Percentiles rank a stretch among this genome's conserved stretches.
These are phyloP conservation scores for Mucor mucedo DNA, from an alignment of 371 early-diverging fungal genomes.

Conservation along the genomic window DNA sequence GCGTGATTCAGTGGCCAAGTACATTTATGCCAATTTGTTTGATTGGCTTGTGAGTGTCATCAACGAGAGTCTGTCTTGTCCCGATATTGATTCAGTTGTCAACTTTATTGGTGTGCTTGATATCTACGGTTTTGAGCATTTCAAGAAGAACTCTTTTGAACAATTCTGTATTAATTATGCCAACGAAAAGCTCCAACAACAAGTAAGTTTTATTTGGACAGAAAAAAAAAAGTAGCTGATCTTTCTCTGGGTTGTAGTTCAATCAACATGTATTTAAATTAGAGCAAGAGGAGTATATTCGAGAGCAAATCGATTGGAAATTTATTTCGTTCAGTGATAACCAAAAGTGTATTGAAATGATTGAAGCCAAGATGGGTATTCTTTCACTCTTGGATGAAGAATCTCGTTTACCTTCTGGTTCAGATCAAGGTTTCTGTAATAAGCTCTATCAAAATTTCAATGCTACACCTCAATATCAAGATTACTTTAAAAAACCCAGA, in stretches of 20 bases:
- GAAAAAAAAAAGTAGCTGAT: neutral
- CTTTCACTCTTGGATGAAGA: conserved; percentile 96
- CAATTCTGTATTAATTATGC: conserved; percentile 99
- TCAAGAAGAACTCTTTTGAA: conserved; percentile 98
- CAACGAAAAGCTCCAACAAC: conserved; percentile 98
- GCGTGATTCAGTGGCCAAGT: conserved; percentile 93
- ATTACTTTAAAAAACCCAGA: conserved; percentile 91
- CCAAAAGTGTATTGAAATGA: conserved; percentile 98
- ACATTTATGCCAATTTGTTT: conserved; percentile 90
- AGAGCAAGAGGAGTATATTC: conserved; percentile 95
- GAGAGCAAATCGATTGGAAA: conserved; percentile 91
- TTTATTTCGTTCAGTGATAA: conserved; percentile 98
- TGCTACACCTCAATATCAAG: conserved; percentile 43
- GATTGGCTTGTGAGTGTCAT: conserved; percentile 90
- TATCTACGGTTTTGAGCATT: conserved; percentile 98
- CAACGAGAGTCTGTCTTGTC: conserved; percentile 76
- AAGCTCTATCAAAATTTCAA: conserved; percentile 86
- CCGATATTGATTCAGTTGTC: conserved; percentile 43
- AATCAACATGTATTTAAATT: conserved; percentile 77
- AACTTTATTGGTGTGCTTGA: conserved; percentile 95
- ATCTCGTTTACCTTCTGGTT: conserved; percentile 90
- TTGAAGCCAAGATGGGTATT: conserved; percentile 97
- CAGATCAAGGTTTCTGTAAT: conserved; percentile 81
- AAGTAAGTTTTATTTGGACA: conserved; percentile 32
- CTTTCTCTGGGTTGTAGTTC: conserved; percentile 59